Conservation (phyloP, 768 basidiomycete genomes). For the Suillus cothurnatus region DNA sequence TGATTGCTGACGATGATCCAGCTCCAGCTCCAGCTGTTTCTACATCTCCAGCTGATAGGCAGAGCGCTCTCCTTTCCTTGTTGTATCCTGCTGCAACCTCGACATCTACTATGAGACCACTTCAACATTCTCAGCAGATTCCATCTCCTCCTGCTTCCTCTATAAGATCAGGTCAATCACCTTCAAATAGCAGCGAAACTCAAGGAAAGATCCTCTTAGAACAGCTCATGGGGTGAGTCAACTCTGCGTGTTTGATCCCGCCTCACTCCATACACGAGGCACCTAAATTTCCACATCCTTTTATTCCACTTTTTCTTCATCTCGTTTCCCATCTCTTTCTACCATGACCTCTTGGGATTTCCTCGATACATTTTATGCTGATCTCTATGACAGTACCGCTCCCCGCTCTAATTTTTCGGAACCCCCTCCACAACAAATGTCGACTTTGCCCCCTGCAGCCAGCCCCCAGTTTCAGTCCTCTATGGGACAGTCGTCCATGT, state of each 20-base stretch:
- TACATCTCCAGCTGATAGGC: constrained; percentile 57
- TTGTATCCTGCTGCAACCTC: constrained; percentile 54
- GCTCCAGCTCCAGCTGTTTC: constrained; percentile 34
- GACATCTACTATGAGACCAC: constrained; percentile 23
- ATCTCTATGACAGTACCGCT: constrained; percentile 39
- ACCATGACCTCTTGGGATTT: constrained; percentile 36
- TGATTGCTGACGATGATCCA: constrained; percentile 40
- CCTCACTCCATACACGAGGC: constrained; percentile 34
- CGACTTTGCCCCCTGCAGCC: constrained; percentile 35
- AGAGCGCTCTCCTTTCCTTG: constrained; percentile 74
- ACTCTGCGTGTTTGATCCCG: constrained; percentile 18
- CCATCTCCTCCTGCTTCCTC: constrained; percentile 70
- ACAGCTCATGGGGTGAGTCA: constrained; percentile 79
- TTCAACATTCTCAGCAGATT: constrained; percentile 52
- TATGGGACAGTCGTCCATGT: background rate
- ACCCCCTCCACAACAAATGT: constrained; percentile 40
- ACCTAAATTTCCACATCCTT: constrained; percentile 14
- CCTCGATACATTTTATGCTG: constrained; percentile 33
- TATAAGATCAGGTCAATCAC: constrained; percentile 56
- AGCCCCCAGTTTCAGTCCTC: constrained; percentile 49
- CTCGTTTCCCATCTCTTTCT: constrained; percentile 19
- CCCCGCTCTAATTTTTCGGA: constrained; percentile 56
- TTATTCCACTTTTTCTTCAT: constrained; percentile 24
- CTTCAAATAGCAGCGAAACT: constrained; percentile 55
- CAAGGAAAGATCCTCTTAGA: constrained; percentile 79